Base-by-base conservation (phyloP, 345 rosid species). In the Anacardium occidentale region DNA sequence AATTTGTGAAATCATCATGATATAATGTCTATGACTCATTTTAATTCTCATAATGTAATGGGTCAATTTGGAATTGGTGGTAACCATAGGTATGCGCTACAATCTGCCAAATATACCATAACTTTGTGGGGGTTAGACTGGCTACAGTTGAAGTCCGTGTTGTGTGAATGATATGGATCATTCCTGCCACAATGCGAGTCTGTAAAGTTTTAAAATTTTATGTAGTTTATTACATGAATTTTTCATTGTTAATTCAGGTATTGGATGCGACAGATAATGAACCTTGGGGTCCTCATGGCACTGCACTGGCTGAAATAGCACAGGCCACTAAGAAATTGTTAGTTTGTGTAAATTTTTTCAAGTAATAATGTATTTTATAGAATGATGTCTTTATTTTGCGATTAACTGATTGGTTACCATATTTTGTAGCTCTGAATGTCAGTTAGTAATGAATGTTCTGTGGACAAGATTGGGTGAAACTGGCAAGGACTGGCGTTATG, bases 201-300 rank as follows among this genome's bases (percentile, higher is more conserved):
- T 58, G 14, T 52, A 37, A 37, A 37, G 42, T 13, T 17, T 5
- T 12, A 13, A 12, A 6, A 9, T 2, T 6, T 20, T 10, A 4
- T 66, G 21, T 58, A 29, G 53, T 47, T 14, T 17, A 29, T 32
- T 26, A 22, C 10, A 55, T 40, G 15, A 44, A 47, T 64, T 47
- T 60, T 47, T 67, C 3, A 18, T 71, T 77, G 58, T 71, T 66
- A 66, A 62, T 77, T 50, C 83, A 95, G 99, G 99, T 88, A 70
- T 74, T 95, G 83, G 99, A 95, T 88, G 97, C 99, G 13, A 96
- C 97, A 21, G 97, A 96, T 81, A 83, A 91, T 76, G 99, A 90
- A 68, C 99, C 98, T 71, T 96, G 99, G 99, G 99, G 98, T 79
- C 99, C 98, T 29, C 99, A 93, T 76, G 98, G 98, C 26, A 80